Conservation (phyloP, 805 yeast species). For the Suhomyces sp. region DNA sequence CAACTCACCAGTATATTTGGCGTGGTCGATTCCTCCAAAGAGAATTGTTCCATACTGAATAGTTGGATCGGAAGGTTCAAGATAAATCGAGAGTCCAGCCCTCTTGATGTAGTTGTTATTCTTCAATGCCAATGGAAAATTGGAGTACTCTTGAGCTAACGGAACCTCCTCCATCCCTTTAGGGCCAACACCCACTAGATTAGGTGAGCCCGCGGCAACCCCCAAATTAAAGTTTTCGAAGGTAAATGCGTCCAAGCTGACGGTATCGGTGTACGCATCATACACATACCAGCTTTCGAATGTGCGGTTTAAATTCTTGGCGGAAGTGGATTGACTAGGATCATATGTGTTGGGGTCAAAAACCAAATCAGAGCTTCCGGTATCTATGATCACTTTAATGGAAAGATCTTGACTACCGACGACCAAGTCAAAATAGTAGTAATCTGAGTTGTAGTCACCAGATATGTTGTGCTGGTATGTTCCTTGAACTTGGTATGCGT, state of each 20-base stretch:
- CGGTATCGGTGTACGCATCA: not conserved
- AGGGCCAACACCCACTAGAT: not conserved
- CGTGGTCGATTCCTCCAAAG: slow-evolving; percentile 71
- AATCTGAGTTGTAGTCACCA: not conserved
- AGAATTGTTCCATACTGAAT: slow-evolving; percentile 50
- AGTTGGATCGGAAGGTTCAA: slow-evolving; percentile 38
- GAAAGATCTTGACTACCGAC: not conserved
- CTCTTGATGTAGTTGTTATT: slow-evolving; percentile 53
- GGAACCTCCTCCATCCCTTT: not conserved
- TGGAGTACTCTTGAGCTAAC: slow-evolving; percentile 16
- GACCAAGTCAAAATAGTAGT: not conserved
- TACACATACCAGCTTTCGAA: not conserved
- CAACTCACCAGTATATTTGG: slow-evolving; percentile 53
- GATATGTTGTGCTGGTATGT: not conserved
- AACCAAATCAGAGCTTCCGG: not conserved
- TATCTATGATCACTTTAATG: not conserved
- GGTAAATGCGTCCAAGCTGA: not conserved
- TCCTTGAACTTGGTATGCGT: not conserved
- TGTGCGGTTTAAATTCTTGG: not conserved
- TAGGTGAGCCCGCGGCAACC: not conserved
- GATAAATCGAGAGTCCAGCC: slow-evolving; percentile 59
- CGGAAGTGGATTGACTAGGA: not conserved
- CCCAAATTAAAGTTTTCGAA: not conserved
- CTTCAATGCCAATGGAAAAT: slow-evolving; percentile 62
- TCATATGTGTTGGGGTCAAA: not conserved